phyloP scores from a whole-genome alignment of 23 red algal species.

The Gracilaria domingensis region DNA sequence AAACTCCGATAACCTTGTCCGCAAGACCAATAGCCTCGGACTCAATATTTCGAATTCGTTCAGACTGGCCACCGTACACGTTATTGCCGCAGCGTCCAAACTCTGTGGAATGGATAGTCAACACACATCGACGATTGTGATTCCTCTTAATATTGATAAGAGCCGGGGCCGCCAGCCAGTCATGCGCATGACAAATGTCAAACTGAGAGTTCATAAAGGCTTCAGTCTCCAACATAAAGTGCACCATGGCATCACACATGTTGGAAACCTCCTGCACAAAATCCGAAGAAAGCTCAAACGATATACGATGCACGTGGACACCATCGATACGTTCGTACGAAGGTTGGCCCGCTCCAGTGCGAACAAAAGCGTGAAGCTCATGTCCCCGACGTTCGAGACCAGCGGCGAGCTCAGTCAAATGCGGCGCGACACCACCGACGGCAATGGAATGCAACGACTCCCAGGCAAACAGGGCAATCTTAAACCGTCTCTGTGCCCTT shows the following conservation, averaged over 20 bases:
- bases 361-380: constrained; percentile 93
- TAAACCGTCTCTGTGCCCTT: constrained; percentile 64
- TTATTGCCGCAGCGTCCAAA: constrained; percentile 95
- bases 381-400: constrained; percentile 92
- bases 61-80: constrained; percentile 87
- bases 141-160: constrained; percentile 88
- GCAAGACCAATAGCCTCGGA: constrained; percentile 81
- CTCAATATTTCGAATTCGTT: constrained; percentile 90
- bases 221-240: constrained; percentile 92
- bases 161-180: constrained; percentile 89
- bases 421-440: constrained; percentile 91
- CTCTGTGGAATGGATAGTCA: constrained; percentile 95
- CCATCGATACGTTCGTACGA: constrained; percentile 93
- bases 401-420: constrained; percentile 91
- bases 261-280: constrained; percentile 93
- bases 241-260: constrained; percentile 96
- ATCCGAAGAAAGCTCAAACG: constrained; percentile 85
- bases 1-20: constrained; percentile 88
- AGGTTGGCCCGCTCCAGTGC: constrained; percentile 78
- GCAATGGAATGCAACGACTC: constrained; percentile 91
- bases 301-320: constrained; percentile 89
- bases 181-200: constrained; percentile 92
- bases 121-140: constrained; percentile 81
- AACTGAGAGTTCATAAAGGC: constrained; percentile 89
- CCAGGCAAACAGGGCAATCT: constrained; percentile 94